Base-by-base conservation (phyloP, 78 protist species). In the Speleostelium caveatum region DNA sequence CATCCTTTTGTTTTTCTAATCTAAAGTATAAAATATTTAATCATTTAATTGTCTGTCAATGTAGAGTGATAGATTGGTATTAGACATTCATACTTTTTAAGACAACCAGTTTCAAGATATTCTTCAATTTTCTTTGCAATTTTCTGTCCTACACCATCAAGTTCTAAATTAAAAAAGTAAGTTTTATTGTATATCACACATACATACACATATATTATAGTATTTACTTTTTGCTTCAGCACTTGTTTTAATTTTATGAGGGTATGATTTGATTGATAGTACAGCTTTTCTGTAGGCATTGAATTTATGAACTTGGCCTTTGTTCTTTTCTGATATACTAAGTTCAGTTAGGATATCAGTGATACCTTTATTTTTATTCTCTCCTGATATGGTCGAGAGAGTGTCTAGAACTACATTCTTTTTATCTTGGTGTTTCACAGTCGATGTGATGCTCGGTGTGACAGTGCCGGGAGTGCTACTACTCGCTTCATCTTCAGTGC, bases 131-230 rank as follows among this genome's bases (percentile, higher is more conserved):
- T 89, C 32, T 76, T 49, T 51, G 86, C 77, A 28, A 89, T 75
- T 55, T 89, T 89, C 28, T 21, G 51, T 12, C 94, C 94, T 17
- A 89, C 87, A 21, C 94, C 94, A 55, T 62, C 86, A 22, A 86
- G 36, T 33, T 86, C 72, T 77, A 33, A 5, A 35, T 28, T 10
- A 28, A 35, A 19, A 30, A 66, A 1, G 1, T 24, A 41, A n/a
- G n/a, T n/a, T n/a, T n/a, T n/a, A n/a, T n/a, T 35, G 33, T 7
- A 14, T 14, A 49, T 8, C 56, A 49, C 24, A 8, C 8, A 14
- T 14, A 49, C 24, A 49, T 49, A 16, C 24, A 16, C 14, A 14
- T 49, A 49, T 49, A 63, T 4, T 49, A 32, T 49, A 56, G n/a
- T n/a, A n/a, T n/a, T n/a, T n/a, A n/a, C n/a, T 83, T 22, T 83